Evolutionary conservation across 2,329 filamentous ascomycete genomes (phyloP), one percentile per base, ranked within the genome.

Genomic region (Apiospora malaysiana): DNA sequence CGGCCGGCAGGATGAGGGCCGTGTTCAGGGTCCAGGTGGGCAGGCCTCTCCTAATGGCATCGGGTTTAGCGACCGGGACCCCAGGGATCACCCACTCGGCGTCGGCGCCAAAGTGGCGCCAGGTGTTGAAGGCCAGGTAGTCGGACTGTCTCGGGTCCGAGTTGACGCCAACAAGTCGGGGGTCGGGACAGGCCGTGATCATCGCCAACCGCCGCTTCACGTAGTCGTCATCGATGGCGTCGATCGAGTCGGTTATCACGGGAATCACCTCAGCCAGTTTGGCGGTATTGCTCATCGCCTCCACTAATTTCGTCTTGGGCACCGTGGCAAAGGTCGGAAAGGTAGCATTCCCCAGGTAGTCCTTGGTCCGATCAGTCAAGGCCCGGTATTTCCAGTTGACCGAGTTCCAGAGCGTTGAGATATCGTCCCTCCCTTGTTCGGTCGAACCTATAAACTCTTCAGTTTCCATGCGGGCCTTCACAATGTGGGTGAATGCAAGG

Each of bases 81-180:
- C 81, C 81, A 18, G 79, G 78, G 69, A 80, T 80, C 71, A 73
- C 70, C 74, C 83, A 85, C 72, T 78, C 74, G 6, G 81, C 79
- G 71, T 85, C 82, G 27, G 80, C 82, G 1, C 83, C 84, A 72
- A 85, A 82, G 70, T 81, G 79, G 9, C 82, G 78, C 84, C 84
- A 85, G 5, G 83, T 84, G 72, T 85, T 85, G 77, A 85, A 83
- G 14, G 80, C 80, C 49, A 85, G 77, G 51, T 80, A 78, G 68
- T 80, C 78, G 2, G 82, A 79, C 65, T 81, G 78, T n/a, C 82
- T 77, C 32, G 83, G 82, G 70, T 84, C 82, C 70, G 82, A 80
- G 23, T 80, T 78, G 27, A 85, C 77, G 18, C 83, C 83, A 45
- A 85, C 74, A 46, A 76, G 75, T 10, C 83, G 82, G 51, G 83